Conservation (phyloP, 768 basidiomycete species). For the Tricholoma hemisulphureum region DNA sequence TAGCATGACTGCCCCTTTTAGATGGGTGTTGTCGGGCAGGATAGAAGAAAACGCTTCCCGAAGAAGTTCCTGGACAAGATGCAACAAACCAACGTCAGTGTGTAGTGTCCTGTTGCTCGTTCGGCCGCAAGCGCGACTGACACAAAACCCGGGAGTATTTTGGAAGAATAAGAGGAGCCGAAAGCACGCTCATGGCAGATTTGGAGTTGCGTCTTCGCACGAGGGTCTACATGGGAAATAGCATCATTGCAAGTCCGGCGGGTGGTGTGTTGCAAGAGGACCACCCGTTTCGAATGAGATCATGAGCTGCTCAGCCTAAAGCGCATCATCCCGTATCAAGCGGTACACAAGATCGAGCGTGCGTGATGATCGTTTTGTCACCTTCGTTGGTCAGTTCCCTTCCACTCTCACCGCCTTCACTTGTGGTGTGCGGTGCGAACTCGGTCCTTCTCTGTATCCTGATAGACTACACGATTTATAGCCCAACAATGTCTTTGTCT, state of each 20-base stretch:
- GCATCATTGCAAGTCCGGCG: conserved; percentile 79
- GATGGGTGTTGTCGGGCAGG: conserved; percentile 54
- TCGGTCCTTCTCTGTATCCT: too few relatives aligned
- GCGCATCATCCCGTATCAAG: conserved; percentile 68
- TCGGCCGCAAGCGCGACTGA: conserved; percentile 67
- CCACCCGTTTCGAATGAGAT: conserved; percentile 61
- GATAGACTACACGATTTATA: too few relatives aligned
- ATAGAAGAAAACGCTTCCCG: conserved; percentile 66
- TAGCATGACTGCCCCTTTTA: conserved; percentile 83
- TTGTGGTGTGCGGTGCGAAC: conserved; percentile 31
- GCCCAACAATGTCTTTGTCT: too few relatives aligned
- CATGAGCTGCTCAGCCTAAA: conserved; percentile 63
- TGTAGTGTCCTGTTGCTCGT: conserved; percentile 70
- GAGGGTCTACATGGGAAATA: conserved; percentile 52
- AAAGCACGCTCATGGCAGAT: conserved; percentile 80
- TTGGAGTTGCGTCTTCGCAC: conserved; percentile 40
- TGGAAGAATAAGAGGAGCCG: conserved; percentile 71
- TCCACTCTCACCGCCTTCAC: conserved; percentile 51
- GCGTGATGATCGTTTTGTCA: conserved; percentile 65
- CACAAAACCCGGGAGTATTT: conserved; percentile 65
- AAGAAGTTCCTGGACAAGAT: conserved; percentile 74
- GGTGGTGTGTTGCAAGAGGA: conserved; percentile 50
- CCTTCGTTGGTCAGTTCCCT: conserved; percentile 61
- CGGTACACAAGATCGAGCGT: conserved; percentile 77
- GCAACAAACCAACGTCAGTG: conserved; percentile 81